phyloP scores from a whole-genome alignment of 2,329 filamentous ascomycete genomes.

The Pseudocercospora macadamiae region DNA sequence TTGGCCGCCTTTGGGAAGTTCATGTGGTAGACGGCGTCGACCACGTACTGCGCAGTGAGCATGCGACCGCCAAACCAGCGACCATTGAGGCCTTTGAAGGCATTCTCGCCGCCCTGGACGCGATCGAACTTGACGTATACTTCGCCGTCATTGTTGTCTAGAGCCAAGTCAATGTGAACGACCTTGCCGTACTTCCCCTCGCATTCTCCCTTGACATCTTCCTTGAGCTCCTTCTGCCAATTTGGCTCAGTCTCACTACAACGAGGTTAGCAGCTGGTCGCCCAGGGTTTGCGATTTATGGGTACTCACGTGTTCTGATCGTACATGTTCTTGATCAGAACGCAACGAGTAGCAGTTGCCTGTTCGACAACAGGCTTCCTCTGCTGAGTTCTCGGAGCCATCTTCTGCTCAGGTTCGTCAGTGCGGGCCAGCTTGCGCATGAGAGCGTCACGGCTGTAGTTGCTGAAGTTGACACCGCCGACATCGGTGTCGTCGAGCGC shows the following conservation, averaged over 20 bases:
- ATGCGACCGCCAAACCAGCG: slow-evolving; percentile 91
- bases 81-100: slow-evolving; percentile 96
- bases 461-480: slow-evolving; percentile 98
- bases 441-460: slow-evolving; percentile 96
- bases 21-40: slow-evolving; percentile 89
- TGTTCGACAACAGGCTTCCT: slow-evolving; percentile 79
- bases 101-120: slow-evolving; percentile 92
- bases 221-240: slow-evolving; percentile 93
- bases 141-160: slow-evolving; percentile 94
- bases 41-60: slow-evolving; percentile 93
- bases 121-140: slow-evolving; percentile 99
- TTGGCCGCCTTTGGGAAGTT: slow-evolving; percentile 41
- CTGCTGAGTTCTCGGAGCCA: slow-evolving; percentile 48
- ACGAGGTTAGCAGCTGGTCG: slow-evolving; percentile 17
- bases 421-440: slow-evolving; percentile 98
- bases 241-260: slow-evolving; percentile 75
- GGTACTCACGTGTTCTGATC: slow-evolving; percentile 80
- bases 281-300: too few species aligned
- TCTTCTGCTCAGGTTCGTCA: slow-evolving; percentile 77
- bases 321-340: slow-evolving; percentile 95
- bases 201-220: slow-evolving; percentile 90
- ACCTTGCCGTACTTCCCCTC: slow-evolving; percentile 95
- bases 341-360: slow-evolving; percentile 89
- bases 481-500: slow-evolving; percentile 97
- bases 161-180: slow-evolving; percentile 78